These are phyloP conservation scores for Monosporozyma siamensis DNA, from an alignment of 805 yeast genomes.

Conservation along the genomic window DNA sequence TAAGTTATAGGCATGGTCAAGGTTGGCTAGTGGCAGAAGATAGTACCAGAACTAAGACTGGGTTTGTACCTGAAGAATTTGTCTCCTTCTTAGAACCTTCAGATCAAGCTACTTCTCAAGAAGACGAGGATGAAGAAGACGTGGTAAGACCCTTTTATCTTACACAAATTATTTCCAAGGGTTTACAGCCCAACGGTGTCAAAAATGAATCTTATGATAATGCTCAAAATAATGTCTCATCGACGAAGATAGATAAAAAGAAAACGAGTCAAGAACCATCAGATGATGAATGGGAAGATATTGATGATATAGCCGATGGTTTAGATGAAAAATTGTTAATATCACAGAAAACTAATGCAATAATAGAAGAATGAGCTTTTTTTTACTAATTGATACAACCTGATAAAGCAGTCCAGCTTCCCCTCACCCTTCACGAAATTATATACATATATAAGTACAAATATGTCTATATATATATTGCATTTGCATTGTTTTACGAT, in stretches of 20 bases:
- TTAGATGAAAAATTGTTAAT: slow-evolving; percentile 17
- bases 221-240: background rate
- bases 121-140: slow-evolving; percentile 14
- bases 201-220: slow-evolving; percentile 7
- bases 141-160: slow-evolving; percentile 41
- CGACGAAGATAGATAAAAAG: background rate
- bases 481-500: background rate
- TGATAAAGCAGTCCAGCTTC: no score
- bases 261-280: background rate
- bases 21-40: slow-evolving; percentile 93
- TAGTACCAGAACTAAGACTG: slow-evolving; percentile 44
- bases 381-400: no score
- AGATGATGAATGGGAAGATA: slow-evolving; percentile 30
- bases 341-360: slow-evolving; percentile 15
- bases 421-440: no score
- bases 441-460: background rate
- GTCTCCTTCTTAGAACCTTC: slow-evolving; percentile 42
- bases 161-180: slow-evolving; percentile 27
- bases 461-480: background rate
- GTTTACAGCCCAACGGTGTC: slow-evolving; percentile 11
- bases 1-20: slow-evolving; percentile 88
- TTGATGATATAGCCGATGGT: slow-evolving; percentile 33
- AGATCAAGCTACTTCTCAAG: slow-evolving; percentile 2
- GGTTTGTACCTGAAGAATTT: slow-evolving; percentile 91
- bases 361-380: background rate